A percentile compares a stretch with the other conserved stretches of the same genome.
Evolutionary conservation across 441 rosid genomes (phyloP).

Genomic region (Croton setiger): DNA sequence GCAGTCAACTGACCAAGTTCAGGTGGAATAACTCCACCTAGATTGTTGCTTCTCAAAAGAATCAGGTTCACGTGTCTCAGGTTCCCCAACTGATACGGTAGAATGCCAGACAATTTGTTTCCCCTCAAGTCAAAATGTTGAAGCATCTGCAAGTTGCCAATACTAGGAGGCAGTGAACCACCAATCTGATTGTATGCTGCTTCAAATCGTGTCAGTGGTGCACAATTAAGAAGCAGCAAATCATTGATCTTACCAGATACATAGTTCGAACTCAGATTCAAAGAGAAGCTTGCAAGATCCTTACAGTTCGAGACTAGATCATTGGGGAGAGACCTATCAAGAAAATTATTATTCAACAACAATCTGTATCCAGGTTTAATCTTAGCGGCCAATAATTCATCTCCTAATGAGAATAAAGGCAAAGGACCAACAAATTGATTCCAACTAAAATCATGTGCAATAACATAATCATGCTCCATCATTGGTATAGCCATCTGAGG

Average conservation of each 20-base stretch:
- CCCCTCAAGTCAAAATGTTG: constrained; percentile 44
- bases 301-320: constrained; percentile 38
- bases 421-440: constrained; percentile 46
- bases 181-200: constrained; percentile 53
- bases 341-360: constrained; percentile 47
- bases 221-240: constrained; percentile 33
- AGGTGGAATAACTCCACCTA: constrained; percentile 52
- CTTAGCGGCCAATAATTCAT: constrained; percentile 27
- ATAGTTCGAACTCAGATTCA: constrained; percentile 53
- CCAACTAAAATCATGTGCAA: constrained; percentile 61
- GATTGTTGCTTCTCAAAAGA: constrained; percentile 45
- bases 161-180: constrained; percentile 38
- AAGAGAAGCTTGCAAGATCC: constrained; percentile 38
- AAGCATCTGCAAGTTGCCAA: constrained; percentile 45
- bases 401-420: constrained; percentile 47
- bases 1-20: constrained; percentile 39
- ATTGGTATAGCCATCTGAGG: constrained; percentile 23
- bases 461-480: constrained; percentile 13
- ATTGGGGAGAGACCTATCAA: constrained; percentile 40
- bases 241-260: constrained; percentile 36
- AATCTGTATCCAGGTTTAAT: constrained; percentile 37
- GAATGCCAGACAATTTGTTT: constrained; percentile 43
- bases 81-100: constrained; percentile 44
- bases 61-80: constrained; percentile 36
- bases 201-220: constrained; percentile 35